phyloP scores from a whole-genome alignment of 345 rosid genomes.

The Nasturtium officinale region DNA sequence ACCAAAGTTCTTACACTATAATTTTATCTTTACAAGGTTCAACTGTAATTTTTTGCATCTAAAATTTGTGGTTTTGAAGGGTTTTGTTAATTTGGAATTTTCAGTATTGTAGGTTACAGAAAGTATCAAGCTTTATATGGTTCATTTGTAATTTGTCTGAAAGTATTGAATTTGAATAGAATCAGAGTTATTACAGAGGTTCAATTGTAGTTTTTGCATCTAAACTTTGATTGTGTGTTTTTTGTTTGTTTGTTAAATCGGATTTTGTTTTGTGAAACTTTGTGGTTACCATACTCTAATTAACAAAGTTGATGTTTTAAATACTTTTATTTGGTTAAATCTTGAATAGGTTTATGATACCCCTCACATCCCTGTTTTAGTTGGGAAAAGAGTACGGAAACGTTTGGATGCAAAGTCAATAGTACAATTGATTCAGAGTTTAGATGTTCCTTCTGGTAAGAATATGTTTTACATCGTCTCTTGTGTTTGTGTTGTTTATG shows the following conservation, averaged over 20 bases:
- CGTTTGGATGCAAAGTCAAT: conserved; percentile 83
- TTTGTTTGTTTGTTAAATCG: too few species aligned
- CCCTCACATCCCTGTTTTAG: conserved; percentile 66
- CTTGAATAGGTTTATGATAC: conserved; percentile 75
- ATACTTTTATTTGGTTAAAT: neutral
- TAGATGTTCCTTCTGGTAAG: conserved; percentile 75
- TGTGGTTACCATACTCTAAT: too few species aligned
- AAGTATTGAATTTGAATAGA: neutral
- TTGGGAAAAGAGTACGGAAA: conserved; percentile 69
- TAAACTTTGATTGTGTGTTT: neutral
- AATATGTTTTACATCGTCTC: neutral
- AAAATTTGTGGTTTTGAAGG: neutral
- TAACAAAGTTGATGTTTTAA: neutral
- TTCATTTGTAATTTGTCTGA: neutral
- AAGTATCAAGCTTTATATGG: neutral
- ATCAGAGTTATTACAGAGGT: neutral
- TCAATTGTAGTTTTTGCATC: neutral
- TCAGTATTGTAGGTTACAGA: neutral
- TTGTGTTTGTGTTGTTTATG: neutral
- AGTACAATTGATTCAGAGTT: conserved; percentile 63
- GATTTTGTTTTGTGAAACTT: too few species aligned
- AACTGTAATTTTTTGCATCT: neutral
- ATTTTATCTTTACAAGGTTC: neutral
- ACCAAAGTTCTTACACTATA: neutral
- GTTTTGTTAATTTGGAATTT: neutral